These are phyloP conservation scores for Xylaria digitata DNA, from an alignment of 2,329 filamentous ascomycete genomes.

Conservation along the genomic window DNA sequence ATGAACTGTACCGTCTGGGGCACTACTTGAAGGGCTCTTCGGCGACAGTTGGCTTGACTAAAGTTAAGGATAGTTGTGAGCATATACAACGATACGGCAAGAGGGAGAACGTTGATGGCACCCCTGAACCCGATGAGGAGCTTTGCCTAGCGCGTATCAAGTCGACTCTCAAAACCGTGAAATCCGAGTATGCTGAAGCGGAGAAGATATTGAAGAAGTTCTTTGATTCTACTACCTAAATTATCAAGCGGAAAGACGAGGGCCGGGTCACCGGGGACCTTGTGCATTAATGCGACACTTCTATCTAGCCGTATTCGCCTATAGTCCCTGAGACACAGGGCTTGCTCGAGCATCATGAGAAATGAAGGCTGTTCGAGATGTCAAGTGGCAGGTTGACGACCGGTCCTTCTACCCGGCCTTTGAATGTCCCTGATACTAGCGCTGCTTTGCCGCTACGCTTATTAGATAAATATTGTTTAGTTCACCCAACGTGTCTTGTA, in stretches of 20 bases:
- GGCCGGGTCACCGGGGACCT: conserved; percentile 9
- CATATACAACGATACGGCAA: conserved; percentile 95
- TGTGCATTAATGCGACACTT: conserved; percentile 28
- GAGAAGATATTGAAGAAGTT: conserved; percentile 77
- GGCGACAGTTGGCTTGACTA: conserved; percentile 88
- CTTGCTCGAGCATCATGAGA: conserved; percentile 48
- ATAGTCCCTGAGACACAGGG: conserved; percentile 19
- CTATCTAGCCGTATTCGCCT: conserved; percentile 29
- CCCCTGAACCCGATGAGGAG: conserved; percentile 71
- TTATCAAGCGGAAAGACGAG: conserved; percentile 18
- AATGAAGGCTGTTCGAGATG: conserved; percentile 50
- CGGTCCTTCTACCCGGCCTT: conserved; percentile 36
- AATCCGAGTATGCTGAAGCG: conserved; percentile 80
- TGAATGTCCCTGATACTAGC: conserved; percentile 38
- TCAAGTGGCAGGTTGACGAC: conserved; percentile 39
- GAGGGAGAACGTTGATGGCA: conserved; percentile 81
- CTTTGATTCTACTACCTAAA: conserved; percentile 59
- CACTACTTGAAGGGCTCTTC: conserved; percentile 99
- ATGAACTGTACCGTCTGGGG: conserved; percentile 82
- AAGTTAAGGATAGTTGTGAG: conserved; percentile 93
- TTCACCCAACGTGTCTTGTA: conserved; percentile 37
- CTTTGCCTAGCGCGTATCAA: conserved; percentile 76
- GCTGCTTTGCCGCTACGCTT: conserved; percentile 37
- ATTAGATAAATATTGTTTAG: conserved; percentile 45
- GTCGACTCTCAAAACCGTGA: conserved; percentile 76